Evolutionary conservation across 1,284 basidiomycete species (phyloP).

Genomic region (Cutaneotrichosporon mucoides): DNA sequence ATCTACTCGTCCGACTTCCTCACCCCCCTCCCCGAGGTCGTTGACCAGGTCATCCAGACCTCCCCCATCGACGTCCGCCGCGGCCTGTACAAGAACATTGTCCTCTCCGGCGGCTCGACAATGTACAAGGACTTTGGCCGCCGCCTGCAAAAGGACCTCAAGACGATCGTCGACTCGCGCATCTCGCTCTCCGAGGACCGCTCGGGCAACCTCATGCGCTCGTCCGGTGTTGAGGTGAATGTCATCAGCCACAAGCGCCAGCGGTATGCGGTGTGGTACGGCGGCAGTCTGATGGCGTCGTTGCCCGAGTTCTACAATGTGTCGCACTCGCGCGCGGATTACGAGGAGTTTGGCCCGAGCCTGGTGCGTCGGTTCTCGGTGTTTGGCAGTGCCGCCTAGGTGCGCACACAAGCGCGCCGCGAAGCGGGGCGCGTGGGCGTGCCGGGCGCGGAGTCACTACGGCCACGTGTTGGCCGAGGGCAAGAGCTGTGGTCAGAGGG

Average conservation of each 20-base stretch:
- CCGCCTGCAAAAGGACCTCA: slow-evolving; percentile 90
- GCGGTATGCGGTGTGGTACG: slow-evolving; percentile 98
- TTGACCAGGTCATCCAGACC: slow-evolving; percentile 92
- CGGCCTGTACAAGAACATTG: slow-evolving; percentile 96
- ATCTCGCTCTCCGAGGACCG: slow-evolving; percentile 72
- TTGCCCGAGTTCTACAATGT: slow-evolving; percentile 97
- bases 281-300: slow-evolving; percentile 88
- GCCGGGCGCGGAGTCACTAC: too few species aligned
- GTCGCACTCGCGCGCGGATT: slow-evolving; percentile 95
- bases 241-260: slow-evolving; percentile 99
- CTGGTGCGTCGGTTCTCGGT: slow-evolving; percentile 93
- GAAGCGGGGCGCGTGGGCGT: too few species aligned
- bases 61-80: slow-evolving; percentile 94
- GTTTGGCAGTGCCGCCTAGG: slow-evolving; percentile 77
- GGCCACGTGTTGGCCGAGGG: too few species aligned
- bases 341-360: slow-evolving; percentile 94
- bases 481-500: too few species aligned
- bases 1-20: slow-evolving; percentile 98
- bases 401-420: too few species aligned
- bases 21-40: slow-evolving; percentile 93
- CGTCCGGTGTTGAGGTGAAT: slow-evolving; percentile 90
- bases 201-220: slow-evolving; percentile 74
- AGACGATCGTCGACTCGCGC: slow-evolving; percentile 86
- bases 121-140: slow-evolving; percentile 98
- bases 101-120: slow-evolving; percentile 89